Conservation (phyloP, 169 alveolate species). For the Eimeria tenella region DNA sequence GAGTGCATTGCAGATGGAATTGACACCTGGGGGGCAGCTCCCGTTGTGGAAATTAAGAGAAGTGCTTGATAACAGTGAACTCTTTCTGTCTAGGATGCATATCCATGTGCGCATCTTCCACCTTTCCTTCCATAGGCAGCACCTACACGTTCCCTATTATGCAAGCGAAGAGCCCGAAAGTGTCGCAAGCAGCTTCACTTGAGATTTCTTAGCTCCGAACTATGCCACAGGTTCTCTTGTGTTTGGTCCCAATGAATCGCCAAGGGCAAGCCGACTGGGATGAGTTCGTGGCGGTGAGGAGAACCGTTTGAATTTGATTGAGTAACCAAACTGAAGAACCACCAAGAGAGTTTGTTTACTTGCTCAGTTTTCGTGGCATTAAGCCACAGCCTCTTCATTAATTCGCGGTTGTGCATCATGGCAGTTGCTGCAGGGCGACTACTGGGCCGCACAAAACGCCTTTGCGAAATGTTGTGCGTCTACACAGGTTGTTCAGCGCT, state of each 20-base stretch:
- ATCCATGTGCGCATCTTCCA: slow-evolving; percentile 61
- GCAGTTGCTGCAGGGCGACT: too few relatives aligned
- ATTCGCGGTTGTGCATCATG: too few relatives aligned
- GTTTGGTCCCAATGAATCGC: slow-evolving; percentile 53
- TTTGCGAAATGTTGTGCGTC: neutral
- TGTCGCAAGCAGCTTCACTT: neutral
- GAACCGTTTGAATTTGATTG: neutral
- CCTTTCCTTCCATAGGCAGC: neutral
- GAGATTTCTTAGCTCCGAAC: neutral
- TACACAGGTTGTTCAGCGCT: slow-evolving; percentile 58
- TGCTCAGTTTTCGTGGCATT: too few relatives aligned
- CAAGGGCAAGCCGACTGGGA: slow-evolving; percentile 62
- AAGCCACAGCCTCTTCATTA: too few relatives aligned
- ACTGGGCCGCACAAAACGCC: too few relatives aligned
- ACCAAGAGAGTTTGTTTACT: too few relatives aligned
- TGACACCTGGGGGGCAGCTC: slow-evolving; percentile 23
- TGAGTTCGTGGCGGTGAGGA: slow-evolving; percentile 43
- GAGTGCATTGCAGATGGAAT: slow-evolving; percentile 58
- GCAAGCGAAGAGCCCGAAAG: too few relatives aligned
- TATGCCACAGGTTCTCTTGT: slow-evolving; percentile 60
- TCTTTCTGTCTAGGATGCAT: slow-evolving; percentile 76
- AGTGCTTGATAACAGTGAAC: slow-evolving; percentile 59
- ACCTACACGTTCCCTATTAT: too few relatives aligned
- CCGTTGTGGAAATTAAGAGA: slow-evolving; percentile 77
- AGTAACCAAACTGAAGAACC: neutral